Evolutionary conservation across 371 early-diverging fungal species (phyloP).

Genomic region (Batkoa obscura): DNA sequence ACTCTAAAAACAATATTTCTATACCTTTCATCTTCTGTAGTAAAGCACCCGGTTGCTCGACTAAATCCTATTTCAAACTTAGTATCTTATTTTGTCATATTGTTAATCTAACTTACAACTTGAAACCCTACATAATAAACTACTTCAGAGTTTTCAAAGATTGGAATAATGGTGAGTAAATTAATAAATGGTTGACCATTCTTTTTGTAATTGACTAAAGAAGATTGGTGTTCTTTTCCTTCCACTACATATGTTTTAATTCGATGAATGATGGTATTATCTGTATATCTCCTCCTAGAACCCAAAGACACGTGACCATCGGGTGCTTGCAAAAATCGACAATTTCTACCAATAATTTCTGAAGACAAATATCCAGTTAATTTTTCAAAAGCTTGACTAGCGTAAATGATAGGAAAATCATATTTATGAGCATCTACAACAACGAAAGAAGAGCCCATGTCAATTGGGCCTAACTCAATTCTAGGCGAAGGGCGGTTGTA

Average conservation of each 20-base stretch:
- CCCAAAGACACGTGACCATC: slow-evolving; percentile 22
- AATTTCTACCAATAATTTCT: slow-evolving; percentile 34
- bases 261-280: slow-evolving; percentile 25
- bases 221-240: slow-evolving; percentile 33
- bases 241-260: slow-evolving; percentile 23
- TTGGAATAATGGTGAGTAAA: slow-evolving; percentile 42
- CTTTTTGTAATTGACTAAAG: slow-evolving; percentile 38
- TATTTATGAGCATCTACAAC: slow-evolving; percentile 19
- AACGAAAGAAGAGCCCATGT: slow-evolving; percentile 27
- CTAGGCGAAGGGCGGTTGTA: slow-evolving; percentile 24
- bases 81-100: not conserved
- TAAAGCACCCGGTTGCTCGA: slow-evolving; percentile 47
- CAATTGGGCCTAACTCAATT: slow-evolving; percentile 31
- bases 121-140: slow-evolving; percentile 49
- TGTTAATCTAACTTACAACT: slow-evolving; percentile 13
- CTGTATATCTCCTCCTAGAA: slow-evolving; percentile 23
- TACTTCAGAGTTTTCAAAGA: slow-evolving; percentile 19
- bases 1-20: not conserved
- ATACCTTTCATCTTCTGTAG: slow-evolving; percentile 25
- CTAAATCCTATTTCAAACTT: slow-evolving; percentile 19
- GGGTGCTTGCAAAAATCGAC: slow-evolving; percentile 38
- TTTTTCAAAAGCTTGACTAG: slow-evolving; percentile 28
- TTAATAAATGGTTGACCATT: slow-evolving; percentile 56
- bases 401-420: slow-evolving; percentile 28
- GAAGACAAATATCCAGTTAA: slow-evolving; percentile 29